These are phyloP conservation scores for Otatea glauca DNA, from an alignment of 176 grass and related monocot species.

Conservation along the genomic window DNA sequence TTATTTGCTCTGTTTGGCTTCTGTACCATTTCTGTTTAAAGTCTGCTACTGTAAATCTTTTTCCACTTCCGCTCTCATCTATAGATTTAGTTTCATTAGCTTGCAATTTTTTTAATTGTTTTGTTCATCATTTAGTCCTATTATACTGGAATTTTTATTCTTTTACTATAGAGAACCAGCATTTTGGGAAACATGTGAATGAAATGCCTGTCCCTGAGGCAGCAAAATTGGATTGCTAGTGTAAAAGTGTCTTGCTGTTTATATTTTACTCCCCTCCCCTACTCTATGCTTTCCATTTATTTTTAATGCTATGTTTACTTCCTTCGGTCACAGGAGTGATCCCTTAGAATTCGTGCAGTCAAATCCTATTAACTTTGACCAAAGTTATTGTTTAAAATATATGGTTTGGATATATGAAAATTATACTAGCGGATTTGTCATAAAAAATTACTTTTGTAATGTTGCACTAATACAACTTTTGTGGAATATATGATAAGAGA, in stretches of 20 bases:
- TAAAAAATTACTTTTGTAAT: no score
- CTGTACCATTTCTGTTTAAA: not conserved
- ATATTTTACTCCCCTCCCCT: not conserved
- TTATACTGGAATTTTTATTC: not conserved
- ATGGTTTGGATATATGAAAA: no score
- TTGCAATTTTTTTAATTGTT: not conserved
- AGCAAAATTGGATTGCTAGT: not conserved
- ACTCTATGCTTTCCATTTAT: not conserved
- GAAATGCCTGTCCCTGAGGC: not conserved
- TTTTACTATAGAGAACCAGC: not conserved
- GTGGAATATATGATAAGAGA: no score
- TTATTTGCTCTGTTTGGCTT: not conserved
- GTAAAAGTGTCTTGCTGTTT: not conserved
- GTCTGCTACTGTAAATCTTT: not conserved
- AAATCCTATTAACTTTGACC: no score
- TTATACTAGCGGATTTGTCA: no score
- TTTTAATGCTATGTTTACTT: not conserved
- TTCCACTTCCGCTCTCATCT: not conserved
- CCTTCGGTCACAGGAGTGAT: no score
- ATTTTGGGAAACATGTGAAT: slow-evolving; percentile 16
- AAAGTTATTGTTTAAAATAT: no score
- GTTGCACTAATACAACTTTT: no score
- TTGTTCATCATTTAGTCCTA: not conserved
- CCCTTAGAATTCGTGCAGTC: no score
- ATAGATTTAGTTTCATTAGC: not conserved